Evolutionary conservation across 352 stramenopile species (phyloP).

Genomic region (Phytophthora tubulina): DNA sequence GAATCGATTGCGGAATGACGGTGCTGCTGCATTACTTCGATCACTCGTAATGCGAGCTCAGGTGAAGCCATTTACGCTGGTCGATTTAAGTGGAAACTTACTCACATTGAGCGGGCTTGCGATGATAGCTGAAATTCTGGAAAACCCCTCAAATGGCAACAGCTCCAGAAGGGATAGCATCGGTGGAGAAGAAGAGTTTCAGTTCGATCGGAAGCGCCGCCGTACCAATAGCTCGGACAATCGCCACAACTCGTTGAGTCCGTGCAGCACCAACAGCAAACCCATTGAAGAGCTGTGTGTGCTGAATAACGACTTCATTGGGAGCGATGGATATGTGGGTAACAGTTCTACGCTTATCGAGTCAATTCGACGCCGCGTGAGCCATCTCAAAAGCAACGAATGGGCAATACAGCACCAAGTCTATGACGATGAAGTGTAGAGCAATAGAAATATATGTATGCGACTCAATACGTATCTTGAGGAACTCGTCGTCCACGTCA

Average conservation of each 20-base stretch:
- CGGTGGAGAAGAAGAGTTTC: conserved; percentile 8
- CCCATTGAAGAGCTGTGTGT: conserved; percentile 66
- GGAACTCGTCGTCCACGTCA: conserved; percentile 16
- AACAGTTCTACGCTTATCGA: conserved; percentile 41
- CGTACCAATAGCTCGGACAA: conserved; percentile 31
- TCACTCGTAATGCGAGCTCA: conserved; percentile 58
- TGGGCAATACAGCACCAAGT: conserved; percentile 74
- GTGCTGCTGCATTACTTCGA: conserved; percentile 55
- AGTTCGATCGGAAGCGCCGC: conserved; percentile 40
- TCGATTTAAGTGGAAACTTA: conserved; percentile 84
- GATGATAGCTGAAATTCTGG: conserved; percentile 52
- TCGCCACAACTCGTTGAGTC: conserved; percentile 4
- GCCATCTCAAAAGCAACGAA: conserved; percentile 66
- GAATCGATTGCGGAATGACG: conserved; percentile 76
- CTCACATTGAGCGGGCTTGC: conserved; percentile 63
- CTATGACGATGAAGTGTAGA: conserved; percentile 87
- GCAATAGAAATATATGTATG: conserved; percentile 21
- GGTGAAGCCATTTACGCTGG: conserved; percentile 47
- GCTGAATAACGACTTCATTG: conserved; percentile 78
- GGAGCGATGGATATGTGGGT: conserved; percentile 25
- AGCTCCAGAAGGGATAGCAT: conserved; percentile 4
- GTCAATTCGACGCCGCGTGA: conserved; percentile 45
- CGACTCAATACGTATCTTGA: conserved; percentile 20
- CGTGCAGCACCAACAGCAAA: conserved; percentile 1
- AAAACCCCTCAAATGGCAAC: conserved; percentile 11